Conservation (phyloP, 495 filamentous ascomycete species). For the Aspergillus haitiensis region DNA sequence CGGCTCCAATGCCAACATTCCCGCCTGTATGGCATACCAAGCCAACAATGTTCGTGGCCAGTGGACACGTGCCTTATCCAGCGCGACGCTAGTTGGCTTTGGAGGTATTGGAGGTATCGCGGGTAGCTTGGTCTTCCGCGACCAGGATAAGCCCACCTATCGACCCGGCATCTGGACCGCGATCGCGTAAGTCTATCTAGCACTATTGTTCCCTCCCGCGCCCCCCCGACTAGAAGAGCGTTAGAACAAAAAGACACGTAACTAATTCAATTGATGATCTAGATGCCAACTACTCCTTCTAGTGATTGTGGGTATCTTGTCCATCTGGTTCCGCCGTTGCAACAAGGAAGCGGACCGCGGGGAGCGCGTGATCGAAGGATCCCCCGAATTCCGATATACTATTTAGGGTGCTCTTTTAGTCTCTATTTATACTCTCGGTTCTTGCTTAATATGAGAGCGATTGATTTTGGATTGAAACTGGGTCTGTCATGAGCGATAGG, state of each 20-base stretch:
- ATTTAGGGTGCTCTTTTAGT: conserved; percentile 23
- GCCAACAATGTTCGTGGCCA: conserved; percentile 67
- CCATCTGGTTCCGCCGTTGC: conserved; percentile 36
- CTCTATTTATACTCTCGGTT: neutral
- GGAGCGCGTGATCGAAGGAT: conserved; percentile 39
- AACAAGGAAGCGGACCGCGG: conserved; percentile 42
- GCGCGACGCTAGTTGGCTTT: conserved; percentile 54
- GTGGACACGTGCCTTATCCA: conserved; percentile 63
- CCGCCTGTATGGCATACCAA: conserved; percentile 59
- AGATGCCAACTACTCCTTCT: conserved; percentile 48
- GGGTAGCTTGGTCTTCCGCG: conserved; percentile 57
- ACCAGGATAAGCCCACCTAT: conserved; percentile 58
- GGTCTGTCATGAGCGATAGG: too few species aligned
- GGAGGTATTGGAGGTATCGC: conserved; percentile 63
- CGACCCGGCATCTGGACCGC: conserved; percentile 55
- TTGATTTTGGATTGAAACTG: too few species aligned
- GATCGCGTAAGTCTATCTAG: conserved; percentile 37
- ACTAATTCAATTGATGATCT: neutral
- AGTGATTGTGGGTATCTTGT: conserved; percentile 33
- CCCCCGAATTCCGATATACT: conserved; percentile 41
- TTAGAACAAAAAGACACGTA: neutral
- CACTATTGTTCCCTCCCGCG: neutral
- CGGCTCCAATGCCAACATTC: conserved; percentile 62
- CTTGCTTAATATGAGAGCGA: neutral
- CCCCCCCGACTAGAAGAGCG: neutral